These are phyloP conservation scores for Globisporangium cederbergense DNA, from an alignment of 352 stramenopile species.

Conservation along the genomic window DNA sequence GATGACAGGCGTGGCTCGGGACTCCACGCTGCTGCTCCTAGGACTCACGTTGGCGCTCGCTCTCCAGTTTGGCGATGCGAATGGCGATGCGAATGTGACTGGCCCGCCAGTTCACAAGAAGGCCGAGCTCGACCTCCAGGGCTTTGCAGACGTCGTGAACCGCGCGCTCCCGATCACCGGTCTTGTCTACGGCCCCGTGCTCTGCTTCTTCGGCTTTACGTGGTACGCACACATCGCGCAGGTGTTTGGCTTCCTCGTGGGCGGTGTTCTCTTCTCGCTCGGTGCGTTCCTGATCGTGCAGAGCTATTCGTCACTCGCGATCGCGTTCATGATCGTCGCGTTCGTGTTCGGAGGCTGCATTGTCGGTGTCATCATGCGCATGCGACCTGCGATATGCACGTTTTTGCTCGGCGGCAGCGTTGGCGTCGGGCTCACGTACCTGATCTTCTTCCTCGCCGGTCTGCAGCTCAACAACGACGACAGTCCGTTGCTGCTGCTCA, in stretches of 20 bases:
- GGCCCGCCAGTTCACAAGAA: background rate
- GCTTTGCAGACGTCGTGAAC: slow-evolving; percentile 4
- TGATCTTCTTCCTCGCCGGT: slow-evolving; percentile 2
- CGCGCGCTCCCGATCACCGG: slow-evolving; percentile 12
- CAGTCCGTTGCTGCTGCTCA: background rate
- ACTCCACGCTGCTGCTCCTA: background rate
- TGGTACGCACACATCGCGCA: slow-evolving; percentile 19
- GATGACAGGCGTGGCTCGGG: background rate
- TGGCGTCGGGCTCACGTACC: slow-evolving; percentile 18
- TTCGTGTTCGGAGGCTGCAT: slow-evolving; percentile 23
- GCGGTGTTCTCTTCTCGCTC: slow-evolving; percentile 16
- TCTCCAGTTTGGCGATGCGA: background rate
- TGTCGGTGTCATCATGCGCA: slow-evolving; percentile 17
- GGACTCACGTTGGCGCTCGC: background rate
- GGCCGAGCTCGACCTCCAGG: background rate
- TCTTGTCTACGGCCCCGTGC: slow-evolving; percentile 22
- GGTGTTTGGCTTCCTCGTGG: slow-evolving; percentile 18
- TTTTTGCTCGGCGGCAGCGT: slow-evolving; percentile 20
- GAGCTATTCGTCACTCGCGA: slow-evolving; percentile 11
- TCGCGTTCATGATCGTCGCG: slow-evolving; percentile 18
- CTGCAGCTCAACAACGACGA: slow-evolving; percentile 7
- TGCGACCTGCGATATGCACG: slow-evolving; percentile 5
- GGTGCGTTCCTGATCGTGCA: slow-evolving; percentile 7
- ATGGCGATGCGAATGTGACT: background rate
- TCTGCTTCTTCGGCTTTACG: slow-evolving; percentile 30